Conservation (phyloP, 2,329 filamentous ascomycete species). For the Fusarium longipes region DNA sequence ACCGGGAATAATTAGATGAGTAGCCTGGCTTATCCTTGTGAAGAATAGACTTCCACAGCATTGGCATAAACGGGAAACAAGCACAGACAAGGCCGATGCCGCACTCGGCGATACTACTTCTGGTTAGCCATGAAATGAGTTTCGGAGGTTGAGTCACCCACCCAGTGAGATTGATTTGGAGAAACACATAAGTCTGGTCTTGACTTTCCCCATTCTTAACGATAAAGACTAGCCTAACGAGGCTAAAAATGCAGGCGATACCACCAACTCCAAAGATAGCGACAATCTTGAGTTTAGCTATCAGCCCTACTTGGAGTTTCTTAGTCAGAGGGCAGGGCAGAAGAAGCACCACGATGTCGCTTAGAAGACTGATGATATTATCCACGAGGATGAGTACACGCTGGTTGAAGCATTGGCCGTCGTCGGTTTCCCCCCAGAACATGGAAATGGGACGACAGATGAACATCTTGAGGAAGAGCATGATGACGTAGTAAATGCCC, state of each 20-base stretch:
- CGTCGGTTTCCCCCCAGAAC: slow-evolving; percentile 16
- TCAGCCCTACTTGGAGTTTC: slow-evolving; percentile 26
- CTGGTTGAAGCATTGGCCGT: slow-evolving; percentile 32
- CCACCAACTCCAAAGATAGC: slow-evolving; percentile 30
- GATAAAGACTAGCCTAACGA: slow-evolving; percentile 24
- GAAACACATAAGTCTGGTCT: slow-evolving; percentile 28
- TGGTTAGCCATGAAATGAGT: background rate
- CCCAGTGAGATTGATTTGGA: slow-evolving; percentile 33
- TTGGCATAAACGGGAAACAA: slow-evolving; percentile 34
- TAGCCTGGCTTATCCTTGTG: slow-evolving; percentile 30
- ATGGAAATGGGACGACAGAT: slow-evolving; percentile 28
- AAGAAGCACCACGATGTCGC: slow-evolving; percentile 22
- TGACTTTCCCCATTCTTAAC: slow-evolving; percentile 25
- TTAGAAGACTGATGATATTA: slow-evolving; percentile 32
- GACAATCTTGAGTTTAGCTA: slow-evolving; percentile 28
- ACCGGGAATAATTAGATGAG: slow-evolving; percentile 24
- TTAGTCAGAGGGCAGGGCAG: slow-evolving; percentile 23
- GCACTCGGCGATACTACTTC: slow-evolving; percentile 20
- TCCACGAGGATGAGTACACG: slow-evolving; percentile 20
- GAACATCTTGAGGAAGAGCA: slow-evolving; percentile 28
- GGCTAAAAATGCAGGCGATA: slow-evolving; percentile 23
- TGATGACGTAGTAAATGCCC: slow-evolving; percentile 19
- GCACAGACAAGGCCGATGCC: slow-evolving; percentile 31
- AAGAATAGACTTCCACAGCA: slow-evolving; percentile 34
- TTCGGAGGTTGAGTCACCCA: background rate